phyloP scores from a whole-genome alignment of 2,329 filamentous ascomycete species.

The Botrytis squamosa region DNA sequence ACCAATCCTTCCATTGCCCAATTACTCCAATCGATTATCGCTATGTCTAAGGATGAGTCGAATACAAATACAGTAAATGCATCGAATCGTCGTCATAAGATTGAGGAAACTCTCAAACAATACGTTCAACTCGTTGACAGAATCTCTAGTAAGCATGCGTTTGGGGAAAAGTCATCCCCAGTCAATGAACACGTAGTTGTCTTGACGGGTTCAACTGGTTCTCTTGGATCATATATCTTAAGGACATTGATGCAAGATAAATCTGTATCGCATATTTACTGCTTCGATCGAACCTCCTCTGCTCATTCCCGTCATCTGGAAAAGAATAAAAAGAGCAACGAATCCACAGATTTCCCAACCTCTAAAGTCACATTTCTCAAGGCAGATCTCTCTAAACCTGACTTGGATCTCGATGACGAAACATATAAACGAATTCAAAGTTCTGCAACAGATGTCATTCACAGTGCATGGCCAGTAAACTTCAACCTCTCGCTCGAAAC shows the following conservation, averaged over 20 bases:
- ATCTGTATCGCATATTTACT: constrained; percentile 46
- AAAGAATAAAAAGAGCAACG: constrained; percentile 23
- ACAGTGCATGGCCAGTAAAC: constrained; percentile 43
- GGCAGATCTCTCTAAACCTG: constrained; percentile 46
- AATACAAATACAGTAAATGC: neutral
- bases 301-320: constrained; percentile 15
- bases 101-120: constrained; percentile 10
- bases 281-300: constrained; percentile 45
- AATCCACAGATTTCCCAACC: neutral
- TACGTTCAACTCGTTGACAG: neutral
- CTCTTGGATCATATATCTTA: constrained; percentile 49
- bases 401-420: constrained; percentile 47
- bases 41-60: neutral
- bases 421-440: constrained; percentile 24
- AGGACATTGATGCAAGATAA: constrained; percentile 38
- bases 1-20: constrained; percentile 9
- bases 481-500: constrained; percentile 39
- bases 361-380: constrained; percentile 48
- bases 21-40: neutral
- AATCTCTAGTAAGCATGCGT: neutral
- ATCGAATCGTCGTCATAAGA: neutral
- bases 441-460: constrained; percentile 26
- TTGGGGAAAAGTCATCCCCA: neutral
- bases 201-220: constrained; percentile 51
- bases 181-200: constrained; percentile 30